Evolutionary conservation across 1,284 basidiomycete species (phyloP).

Genomic region (Ustilago trichophora): DNA sequence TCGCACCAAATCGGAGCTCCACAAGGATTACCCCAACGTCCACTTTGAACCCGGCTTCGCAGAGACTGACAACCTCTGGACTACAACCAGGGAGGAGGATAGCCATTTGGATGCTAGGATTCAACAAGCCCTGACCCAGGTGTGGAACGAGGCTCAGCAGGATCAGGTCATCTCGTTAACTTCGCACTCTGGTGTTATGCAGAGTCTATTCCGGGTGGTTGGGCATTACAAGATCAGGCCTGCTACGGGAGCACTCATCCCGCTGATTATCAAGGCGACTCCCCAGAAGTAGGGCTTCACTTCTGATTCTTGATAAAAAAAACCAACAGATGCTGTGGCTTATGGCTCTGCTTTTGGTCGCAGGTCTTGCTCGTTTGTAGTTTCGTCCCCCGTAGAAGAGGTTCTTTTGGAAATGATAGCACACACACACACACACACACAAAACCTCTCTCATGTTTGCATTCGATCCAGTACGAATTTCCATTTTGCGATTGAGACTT

Average conservation of each 20-base stretch:
- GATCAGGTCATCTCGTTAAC: constrained; percentile 43
- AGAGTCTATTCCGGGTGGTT: constrained; percentile 30
- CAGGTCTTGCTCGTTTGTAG: too few relatives aligned
- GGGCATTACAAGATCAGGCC: constrained; percentile 40
- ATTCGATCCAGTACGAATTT: too few relatives aligned
- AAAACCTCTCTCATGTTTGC: too few relatives aligned
- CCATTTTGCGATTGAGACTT: too few relatives aligned
- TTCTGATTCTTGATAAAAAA: too few relatives aligned
- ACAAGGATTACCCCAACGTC: constrained; percentile 28
- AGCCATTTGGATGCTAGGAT: constrained; percentile 25
- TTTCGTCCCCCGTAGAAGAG: too few relatives aligned
- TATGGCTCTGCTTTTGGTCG: too few relatives aligned
- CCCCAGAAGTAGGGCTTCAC: constrained; percentile 23
- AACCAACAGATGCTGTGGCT: too few relatives aligned
- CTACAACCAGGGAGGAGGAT: constrained; percentile 17
- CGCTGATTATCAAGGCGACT: constrained; percentile 50
- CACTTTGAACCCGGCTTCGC: constrained; percentile 29
- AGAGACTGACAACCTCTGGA: constrained; percentile 30
- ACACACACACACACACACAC: too few relatives aligned
- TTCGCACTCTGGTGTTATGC: constrained; percentile 51
- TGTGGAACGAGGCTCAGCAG: constrained; percentile 26
- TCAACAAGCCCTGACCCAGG: constrained; percentile 23
- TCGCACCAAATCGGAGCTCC: constrained; percentile 18
- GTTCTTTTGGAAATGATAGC: too few relatives aligned
- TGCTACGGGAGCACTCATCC: constrained; percentile 40